phyloP scores from a whole-genome alignment of 306 rosid genomes.

The Inga leiocalycina region DNA sequence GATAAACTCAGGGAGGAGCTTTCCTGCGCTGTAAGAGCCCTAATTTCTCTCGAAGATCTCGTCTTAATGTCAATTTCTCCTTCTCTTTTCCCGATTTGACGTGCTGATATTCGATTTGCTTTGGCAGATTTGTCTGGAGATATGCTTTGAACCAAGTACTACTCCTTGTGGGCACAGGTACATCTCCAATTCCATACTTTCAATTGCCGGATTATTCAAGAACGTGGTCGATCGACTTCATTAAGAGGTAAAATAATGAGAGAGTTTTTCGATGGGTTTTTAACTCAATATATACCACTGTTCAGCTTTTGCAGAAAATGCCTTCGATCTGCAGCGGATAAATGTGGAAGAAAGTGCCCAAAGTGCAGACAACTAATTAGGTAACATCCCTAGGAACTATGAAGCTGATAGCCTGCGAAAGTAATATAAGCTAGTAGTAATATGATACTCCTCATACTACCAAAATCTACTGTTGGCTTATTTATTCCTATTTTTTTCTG shows the following conservation, averaged over 20 bases:
- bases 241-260: neutral
- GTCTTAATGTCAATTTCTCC: neutral
- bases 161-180: slow-evolving; percentile 99
- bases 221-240: slow-evolving; percentile 7
- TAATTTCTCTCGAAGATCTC: neutral
- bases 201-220: neutral
- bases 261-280: neutral
- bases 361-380: slow-evolving; percentile 89
- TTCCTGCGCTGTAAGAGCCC: slow-evolving; percentile 81
- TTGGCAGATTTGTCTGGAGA: slow-evolving; percentile 85
- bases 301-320: slow-evolving; percentile 90
- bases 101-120: slow-evolving; percentile 5
- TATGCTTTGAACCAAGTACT: slow-evolving; percentile 95
- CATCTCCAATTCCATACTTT: neutral
- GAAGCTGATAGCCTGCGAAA: neutral
- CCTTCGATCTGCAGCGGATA: slow-evolving; percentile 82
- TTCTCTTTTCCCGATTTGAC: neutral
- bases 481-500: neutral
- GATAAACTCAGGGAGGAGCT: slow-evolving; percentile 95
- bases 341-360: slow-evolving; percentile 94
- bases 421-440: neutral
- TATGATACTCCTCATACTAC: neutral
- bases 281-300: slow-evolving; percentile 15
- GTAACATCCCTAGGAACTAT: slow-evolving; percentile 34
- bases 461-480: neutral